Base-by-base conservation (phyloP, 148 eudicot genomes). In the Dysphania ambrosioides region DNA sequence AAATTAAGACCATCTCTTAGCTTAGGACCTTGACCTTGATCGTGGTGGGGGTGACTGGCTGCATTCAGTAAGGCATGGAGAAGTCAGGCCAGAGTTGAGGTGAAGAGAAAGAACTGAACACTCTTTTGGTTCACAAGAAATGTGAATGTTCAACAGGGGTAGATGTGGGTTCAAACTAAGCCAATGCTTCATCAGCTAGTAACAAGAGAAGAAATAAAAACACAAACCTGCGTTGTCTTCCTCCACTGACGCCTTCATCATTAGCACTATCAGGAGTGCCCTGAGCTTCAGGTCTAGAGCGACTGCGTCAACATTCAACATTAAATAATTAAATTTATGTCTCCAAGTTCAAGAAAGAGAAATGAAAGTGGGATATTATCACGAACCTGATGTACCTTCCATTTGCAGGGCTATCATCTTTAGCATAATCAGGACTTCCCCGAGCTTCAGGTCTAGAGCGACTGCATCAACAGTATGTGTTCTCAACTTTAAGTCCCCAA, bases 41-140 rank as follows among this genome's bases (percentile, higher is more conserved):
- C 86, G 78, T 24, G 77, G 86, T 6, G 79, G 80, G 34, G 88
- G 86, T 59, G 88, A 82, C 36, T 84, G 85, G 60, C 87, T 82
- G 85, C 78, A 75, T 64, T 32, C 18, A 71, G 32, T 55, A 36
- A 13, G 19, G 44, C 16, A 8, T 31, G 24, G 23, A 35, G 41
- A 60, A 16, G 61, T 56, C 18, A 75, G 59, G 23, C 44, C 42
- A 66, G 51, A 55, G 26, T 9, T 34, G 23, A n/a, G 69, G 59
- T 73, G 41, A 63, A 21, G 24, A 59, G 35, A n/a, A n/a, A n/a
- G n/a, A 59, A 24, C 8, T 21, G 61, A 57, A 23, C 12, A 32
- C 4, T 3, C 5, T 4, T 29, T 59, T 29, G 65, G 21, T 31
- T 53, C 58, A 53, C 26, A 53, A 5, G 24, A 53, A 19, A 53